These are phyloP conservation scores for Russula earlei DNA, from an alignment of 768 basidiomycete genomes.

Conservation along the genomic window DNA sequence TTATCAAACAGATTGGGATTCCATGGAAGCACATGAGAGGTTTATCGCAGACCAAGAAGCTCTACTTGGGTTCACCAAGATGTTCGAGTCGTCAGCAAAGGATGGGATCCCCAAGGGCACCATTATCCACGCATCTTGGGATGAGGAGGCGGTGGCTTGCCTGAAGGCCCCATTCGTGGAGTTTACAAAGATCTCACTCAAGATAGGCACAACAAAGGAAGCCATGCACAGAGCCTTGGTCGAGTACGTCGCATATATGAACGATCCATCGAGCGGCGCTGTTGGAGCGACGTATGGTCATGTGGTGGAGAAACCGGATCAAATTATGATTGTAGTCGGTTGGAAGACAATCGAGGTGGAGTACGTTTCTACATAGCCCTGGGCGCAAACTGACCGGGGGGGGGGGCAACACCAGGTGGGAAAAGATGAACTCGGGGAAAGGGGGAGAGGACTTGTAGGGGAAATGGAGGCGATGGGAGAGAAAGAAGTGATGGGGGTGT, in stretches of 20 bases:
- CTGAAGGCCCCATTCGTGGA: constrained; percentile 1
- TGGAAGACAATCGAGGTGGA: constrained; percentile 2
- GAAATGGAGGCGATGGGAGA: not conserved
- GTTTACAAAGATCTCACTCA: not conserved
- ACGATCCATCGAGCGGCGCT: not conserved
- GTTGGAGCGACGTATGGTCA: constrained; percentile 5
- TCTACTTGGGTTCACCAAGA: not conserved
- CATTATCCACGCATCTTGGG: not conserved
- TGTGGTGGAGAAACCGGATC: constrained; percentile 1
- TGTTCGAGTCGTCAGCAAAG: constrained; percentile 3
- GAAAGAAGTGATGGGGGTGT: not conserved
- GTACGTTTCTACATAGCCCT: not conserved
- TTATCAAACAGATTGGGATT: constrained; percentile 2
- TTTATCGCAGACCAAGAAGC: not conserved
- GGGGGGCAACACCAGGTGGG: not conserved
- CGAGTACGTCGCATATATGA: not conserved
- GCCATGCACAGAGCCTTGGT: not conserved
- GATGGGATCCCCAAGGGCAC: not conserved
- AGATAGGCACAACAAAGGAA: not conserved
- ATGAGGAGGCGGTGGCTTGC: not conserved
- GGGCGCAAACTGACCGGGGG: not conserved
- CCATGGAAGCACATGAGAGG: not conserved
- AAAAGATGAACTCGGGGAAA: not conserved
- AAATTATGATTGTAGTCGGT: not conserved
- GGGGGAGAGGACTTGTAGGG: not conserved